Conservation (phyloP, 305 asterid genomes). For the Fraxinus velutina region DNA sequence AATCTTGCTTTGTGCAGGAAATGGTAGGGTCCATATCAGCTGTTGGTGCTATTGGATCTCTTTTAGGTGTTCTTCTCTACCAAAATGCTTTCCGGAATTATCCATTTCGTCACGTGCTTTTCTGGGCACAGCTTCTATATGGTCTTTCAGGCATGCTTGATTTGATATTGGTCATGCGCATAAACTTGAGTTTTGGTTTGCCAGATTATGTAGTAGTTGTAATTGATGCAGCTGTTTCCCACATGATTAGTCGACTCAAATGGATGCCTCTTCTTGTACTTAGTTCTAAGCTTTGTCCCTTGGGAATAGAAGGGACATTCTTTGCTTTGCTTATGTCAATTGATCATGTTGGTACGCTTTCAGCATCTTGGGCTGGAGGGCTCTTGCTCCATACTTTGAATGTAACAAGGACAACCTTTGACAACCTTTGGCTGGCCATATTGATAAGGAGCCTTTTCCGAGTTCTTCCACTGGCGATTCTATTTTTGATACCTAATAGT, state of each 20-base stretch:
- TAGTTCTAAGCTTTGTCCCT: conserved; percentile 56
- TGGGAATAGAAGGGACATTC: conserved; percentile 66
- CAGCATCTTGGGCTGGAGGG: conserved; percentile 63
- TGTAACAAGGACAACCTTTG: conserved; percentile 49
- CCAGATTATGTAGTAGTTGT: conserved; percentile 48
- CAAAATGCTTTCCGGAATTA: conserved; percentile 47
- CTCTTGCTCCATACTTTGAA: conserved; percentile 45
- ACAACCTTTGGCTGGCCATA: conserved; percentile 55
- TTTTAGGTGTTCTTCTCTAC: conserved; percentile 60
- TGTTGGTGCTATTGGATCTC: conserved; percentile 58
- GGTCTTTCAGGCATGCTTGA: conserved; percentile 57
- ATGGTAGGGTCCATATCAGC: conserved; percentile 61
- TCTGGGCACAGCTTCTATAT: conserved; percentile 52
- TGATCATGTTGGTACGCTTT: conserved; percentile 47
- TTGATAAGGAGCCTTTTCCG: conserved; percentile 46
- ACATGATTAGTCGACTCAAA: conserved; percentile 61
- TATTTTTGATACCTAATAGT: conserved; percentile 51
- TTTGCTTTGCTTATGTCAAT: conserved; percentile 60
- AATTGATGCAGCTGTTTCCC: conserved; percentile 48
- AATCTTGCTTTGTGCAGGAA: conserved; percentile 37
- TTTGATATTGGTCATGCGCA: conserved; percentile 43
- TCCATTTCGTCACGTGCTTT: conserved; percentile 50
- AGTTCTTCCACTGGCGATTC: conserved; percentile 45
- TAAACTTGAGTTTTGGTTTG: conserved; percentile 47
- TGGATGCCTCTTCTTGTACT: conserved; percentile 73